Base-by-base conservation (phyloP, 352 stramenopile genomes). In the Phytophthora fragariaefolia region DNA sequence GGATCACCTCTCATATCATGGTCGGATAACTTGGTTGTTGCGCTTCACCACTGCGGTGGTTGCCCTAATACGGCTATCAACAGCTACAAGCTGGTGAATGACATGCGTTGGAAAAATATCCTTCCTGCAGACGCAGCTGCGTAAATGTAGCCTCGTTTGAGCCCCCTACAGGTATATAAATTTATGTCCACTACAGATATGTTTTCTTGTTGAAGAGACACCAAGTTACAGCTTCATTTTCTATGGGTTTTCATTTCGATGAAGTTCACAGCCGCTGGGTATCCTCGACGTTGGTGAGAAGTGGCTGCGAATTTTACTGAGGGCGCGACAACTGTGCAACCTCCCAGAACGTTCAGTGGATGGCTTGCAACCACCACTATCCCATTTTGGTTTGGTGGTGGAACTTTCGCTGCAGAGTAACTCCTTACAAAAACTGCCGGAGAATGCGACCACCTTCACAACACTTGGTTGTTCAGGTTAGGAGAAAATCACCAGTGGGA, bases 51-150 rank as follows among this genome's bases (percentile, higher is more conserved):
- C 60, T 95, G 86, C 48, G 86, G 86, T 1, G 84, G 84, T 1
- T 95, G 86, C 26, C 82, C 79, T 4, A 95, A 95, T 54, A 89
- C 79, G 4, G 85, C 80, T 7, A 83, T 90, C 55, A 90, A 89
- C 69, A 80, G 62, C 49, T 62, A 87, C 48, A 79, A 82, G 34
- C 75, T 93, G 51, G 62, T 90, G 4, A 67, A 57, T 5, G 73
- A 92, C 32, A 69, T 93, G 58, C 69, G 47, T 7, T 45, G 45
- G 24, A 57, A 54, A 7, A 69, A 68, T 22, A 52, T 90, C n/a
- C 63, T 91, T 17, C 83, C 82, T 4, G 48, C 62, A 13, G 69
- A 76, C 32, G 77, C 82, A 15, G 52, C 79, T 22, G 69, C 66
- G 13, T 64, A 58, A 27, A 28, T 13, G 17, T 45, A 45, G 17